Conservation (phyloP, 163 green algal genomes). For the Chlamydomonas reinhardtii region DNA sequence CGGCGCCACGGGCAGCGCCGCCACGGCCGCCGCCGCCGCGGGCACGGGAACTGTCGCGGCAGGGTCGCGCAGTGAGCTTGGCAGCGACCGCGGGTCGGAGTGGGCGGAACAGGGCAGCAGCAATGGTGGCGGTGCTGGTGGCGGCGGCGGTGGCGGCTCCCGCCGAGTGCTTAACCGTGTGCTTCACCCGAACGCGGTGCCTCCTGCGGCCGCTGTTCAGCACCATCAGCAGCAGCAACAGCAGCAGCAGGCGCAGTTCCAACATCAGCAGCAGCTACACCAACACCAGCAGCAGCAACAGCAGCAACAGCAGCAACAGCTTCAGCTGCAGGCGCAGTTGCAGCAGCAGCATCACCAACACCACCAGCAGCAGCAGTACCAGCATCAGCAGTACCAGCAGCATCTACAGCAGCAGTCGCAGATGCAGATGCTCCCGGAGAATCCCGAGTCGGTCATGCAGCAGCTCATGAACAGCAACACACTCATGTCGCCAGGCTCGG, state of each 20-base stretch:
- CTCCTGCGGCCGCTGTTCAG: no score
- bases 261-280: neutral
- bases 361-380: neutral
- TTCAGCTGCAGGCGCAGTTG: neutral
- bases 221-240: neutral
- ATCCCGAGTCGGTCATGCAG: constrained; percentile 9
- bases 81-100: neutral
- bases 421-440: neutral
- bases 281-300: neutral
- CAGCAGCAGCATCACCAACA: neutral
- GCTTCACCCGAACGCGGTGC: no score
- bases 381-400: neutral
- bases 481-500: no score
- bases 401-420: neutral
- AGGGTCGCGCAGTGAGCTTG: neutral
- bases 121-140: constrained; percentile 4
- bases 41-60: neutral
- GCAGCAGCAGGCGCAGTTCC: neutral
- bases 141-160: neutral
- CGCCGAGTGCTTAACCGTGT: no score
- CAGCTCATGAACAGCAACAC: constrained; percentile 18
- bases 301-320: neutral
- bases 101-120: constrained; percentile 18
- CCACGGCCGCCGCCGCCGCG: neutral
- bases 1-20: neutral